Base-by-base conservation (phyloP, 257 asterid species). In the Nicotiana noctiflora region DNA sequence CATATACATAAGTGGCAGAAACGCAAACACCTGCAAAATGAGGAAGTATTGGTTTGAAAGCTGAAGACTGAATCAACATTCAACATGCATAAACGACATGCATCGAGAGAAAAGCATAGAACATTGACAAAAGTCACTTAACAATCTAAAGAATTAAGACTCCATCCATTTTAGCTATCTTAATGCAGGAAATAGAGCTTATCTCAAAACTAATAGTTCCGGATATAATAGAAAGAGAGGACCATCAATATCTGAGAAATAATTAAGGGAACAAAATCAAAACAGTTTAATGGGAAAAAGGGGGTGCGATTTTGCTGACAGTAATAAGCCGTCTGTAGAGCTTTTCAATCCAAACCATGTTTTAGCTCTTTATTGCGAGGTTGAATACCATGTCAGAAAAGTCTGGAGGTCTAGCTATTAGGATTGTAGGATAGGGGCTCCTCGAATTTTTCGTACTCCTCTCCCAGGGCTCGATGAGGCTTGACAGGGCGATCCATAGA, bases 1-100 rank as follows among this genome's bases (percentile, higher is more conserved):
- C 98, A 95, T 95, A 88, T 90, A 95, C 97, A 95, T 88, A 84
- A 95, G 89, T 79, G 99, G 99, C 83, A 91, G 90, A 87, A 95
- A 95, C 37, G 99, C 97, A 83, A 92, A 79, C 81, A 89, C 97
- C 99, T 95, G 90, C 77, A 79, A 82, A 82, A 40, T 77, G 59
- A 70, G 52, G 83, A 88, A 68, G 59, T 83, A 87, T 74, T 23
- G 62, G 62, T 19, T 14, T 51, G 46, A 74, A 49, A 74, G 25
- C 62, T 74, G 18, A 2, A 15, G 61, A 46, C 2, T 14, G 79
- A 14, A 49, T 25, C 15, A 74, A 23, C 8, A 1, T 74, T 74
- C 79, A 49, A 32, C 44, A 51, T 74, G 62, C 44, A 49, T 25
- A 49, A 44, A 49, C 49, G 25, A 14, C 79, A 25, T 14, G 49